A percentile compares a stretch with the other conserved stretches of the same genome.
Evolutionary conservation across 768 basidiomycete species (phyloP).

Genomic region (Chalciporus sphaerocephalus): DNA sequence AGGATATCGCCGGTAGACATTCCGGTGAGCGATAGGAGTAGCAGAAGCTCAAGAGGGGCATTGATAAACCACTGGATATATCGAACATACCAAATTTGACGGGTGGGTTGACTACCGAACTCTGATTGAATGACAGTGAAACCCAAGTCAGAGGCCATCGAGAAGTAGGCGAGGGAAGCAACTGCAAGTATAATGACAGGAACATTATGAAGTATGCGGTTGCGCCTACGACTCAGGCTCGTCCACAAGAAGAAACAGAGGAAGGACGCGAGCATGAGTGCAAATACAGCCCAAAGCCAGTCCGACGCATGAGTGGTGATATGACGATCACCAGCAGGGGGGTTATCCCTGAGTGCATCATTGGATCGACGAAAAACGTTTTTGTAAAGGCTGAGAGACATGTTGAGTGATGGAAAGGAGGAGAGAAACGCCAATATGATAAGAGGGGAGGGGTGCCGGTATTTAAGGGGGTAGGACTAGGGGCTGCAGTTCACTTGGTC

Average conservation of each 20-base stretch:
- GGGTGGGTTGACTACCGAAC: slow-evolving; percentile 31
- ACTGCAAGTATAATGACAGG: slow-evolving; percentile 45
- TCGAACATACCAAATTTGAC: slow-evolving; percentile 46
- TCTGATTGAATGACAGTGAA: slow-evolving; percentile 39
- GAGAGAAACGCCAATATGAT: not conserved
- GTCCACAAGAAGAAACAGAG: slow-evolving; percentile 36
- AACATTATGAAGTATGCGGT: slow-evolving; percentile 48
- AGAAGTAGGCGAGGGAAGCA: slow-evolving; percentile 44
- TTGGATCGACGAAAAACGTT: slow-evolving; percentile 17
- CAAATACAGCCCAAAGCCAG: slow-evolving; percentile 55
- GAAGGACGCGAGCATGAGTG: slow-evolving; percentile 43
- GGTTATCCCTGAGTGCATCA: slow-evolving; percentile 33
- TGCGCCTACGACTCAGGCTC: slow-evolving; percentile 38
- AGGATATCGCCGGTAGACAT: slow-evolving; percentile 48
- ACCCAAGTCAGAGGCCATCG: slow-evolving; percentile 56
- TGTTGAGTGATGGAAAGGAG: slow-evolving; percentile 3
- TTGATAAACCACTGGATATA: slow-evolving; percentile 58
- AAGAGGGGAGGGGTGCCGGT: no score
- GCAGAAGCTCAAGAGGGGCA: slow-evolving; percentile 47
- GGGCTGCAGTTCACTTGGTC: no score
- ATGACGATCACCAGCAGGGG: slow-evolving; percentile 34
- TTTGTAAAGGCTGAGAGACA: slow-evolving; percentile 13
- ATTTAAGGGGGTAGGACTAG: not conserved
- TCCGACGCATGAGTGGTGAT: slow-evolving; percentile 45
- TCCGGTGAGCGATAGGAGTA: slow-evolving; percentile 43